Percentiles rank a stretch among this genome's conserved stretches.
phyloP scores from a whole-genome alignment of 345 rosid species.

The Cochlearia excelsa region DNA sequence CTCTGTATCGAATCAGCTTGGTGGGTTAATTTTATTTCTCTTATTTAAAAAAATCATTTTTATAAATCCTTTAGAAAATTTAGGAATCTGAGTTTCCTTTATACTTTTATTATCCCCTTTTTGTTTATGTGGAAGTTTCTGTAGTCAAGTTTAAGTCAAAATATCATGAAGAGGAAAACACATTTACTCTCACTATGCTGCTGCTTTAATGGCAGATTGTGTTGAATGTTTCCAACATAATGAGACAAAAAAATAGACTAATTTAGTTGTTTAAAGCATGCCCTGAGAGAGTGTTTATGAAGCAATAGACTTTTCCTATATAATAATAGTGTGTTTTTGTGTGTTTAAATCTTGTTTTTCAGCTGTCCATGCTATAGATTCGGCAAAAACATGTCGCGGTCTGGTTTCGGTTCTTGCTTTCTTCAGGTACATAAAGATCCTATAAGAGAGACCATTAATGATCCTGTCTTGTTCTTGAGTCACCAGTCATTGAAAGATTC shows the following conservation, averaged over 20 bases:
- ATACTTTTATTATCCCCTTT: not conserved
- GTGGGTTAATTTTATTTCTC: constrained; percentile 35
- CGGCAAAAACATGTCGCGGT: constrained; percentile 82
- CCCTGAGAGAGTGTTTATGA: constrained; percentile 10
- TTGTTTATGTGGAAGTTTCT: not conserved
- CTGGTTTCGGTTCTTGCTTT: constrained; percentile 79
- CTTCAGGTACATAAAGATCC: constrained; percentile 54
- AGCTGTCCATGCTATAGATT: constrained; percentile 94
- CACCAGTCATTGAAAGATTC: constrained; percentile 10
- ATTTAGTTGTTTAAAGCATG: constrained; percentile 14
- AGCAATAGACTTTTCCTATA: constrained; percentile 3
- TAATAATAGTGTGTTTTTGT: constrained; percentile 8
- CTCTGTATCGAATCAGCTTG: constrained; percentile 74
- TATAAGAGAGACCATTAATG: not conserved
- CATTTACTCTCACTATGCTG: not conserved
- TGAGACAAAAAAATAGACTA: not conserved
- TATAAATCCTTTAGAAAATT: not conserved
- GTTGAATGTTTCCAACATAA: not conserved
- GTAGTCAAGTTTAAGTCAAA: constrained; percentile 7
- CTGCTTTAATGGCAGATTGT: constrained; percentile 1
- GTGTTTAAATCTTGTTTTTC: constrained; percentile 28
- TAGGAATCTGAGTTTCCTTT: not conserved
- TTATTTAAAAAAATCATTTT: not conserved
- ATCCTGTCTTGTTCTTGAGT: not conserved
- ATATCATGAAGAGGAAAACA: not conserved